These are phyloP conservation scores for Piedraia hortae DNA, from an alignment of 2,329 filamentous ascomycete genomes.

Conservation along the genomic window DNA sequence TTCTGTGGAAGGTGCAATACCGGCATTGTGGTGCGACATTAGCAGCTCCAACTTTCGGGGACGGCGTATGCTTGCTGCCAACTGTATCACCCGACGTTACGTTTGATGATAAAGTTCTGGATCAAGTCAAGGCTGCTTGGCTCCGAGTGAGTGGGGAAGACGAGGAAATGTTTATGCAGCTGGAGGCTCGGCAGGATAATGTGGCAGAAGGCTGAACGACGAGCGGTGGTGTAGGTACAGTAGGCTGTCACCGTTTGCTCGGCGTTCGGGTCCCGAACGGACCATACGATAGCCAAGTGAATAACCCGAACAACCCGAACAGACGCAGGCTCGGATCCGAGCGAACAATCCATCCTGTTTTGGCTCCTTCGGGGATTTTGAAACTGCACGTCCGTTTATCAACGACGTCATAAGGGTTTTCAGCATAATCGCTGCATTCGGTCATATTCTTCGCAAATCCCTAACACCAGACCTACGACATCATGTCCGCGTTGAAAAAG, in stretches of 20 bases:
- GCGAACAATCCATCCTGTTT: too few species aligned
- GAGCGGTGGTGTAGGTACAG: too few species aligned
- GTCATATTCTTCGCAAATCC: constrained; percentile 1
- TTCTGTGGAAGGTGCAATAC: constrained; percentile 27
- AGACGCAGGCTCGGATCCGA: too few species aligned
- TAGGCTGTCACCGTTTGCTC: too few species aligned
- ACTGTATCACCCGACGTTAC: constrained; percentile 34
- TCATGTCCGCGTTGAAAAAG: constrained; percentile 19
- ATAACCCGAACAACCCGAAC: too few species aligned
- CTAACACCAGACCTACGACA: constrained; percentile 1
- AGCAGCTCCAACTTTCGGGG: neutral
- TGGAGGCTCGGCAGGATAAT: constrained; percentile 24
- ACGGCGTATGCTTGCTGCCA: constrained; percentile 16
- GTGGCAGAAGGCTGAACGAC: too few species aligned
- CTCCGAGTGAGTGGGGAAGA: constrained; percentile 28
- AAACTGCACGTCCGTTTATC: too few species aligned
- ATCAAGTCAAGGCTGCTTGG: constrained; percentile 45
- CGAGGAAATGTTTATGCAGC: constrained; percentile 41
- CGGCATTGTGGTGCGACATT: constrained; percentile 14
- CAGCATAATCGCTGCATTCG: too few species aligned
- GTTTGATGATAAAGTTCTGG: constrained; percentile 44
- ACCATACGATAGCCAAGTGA: too few species aligned
- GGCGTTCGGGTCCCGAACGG: too few species aligned
- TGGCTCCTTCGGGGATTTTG: too few species aligned
- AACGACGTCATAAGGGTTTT: too few species aligned